Base-by-base conservation (phyloP, 495 filamentous ascomycete species). In the Lichina pygmaea region DNA sequence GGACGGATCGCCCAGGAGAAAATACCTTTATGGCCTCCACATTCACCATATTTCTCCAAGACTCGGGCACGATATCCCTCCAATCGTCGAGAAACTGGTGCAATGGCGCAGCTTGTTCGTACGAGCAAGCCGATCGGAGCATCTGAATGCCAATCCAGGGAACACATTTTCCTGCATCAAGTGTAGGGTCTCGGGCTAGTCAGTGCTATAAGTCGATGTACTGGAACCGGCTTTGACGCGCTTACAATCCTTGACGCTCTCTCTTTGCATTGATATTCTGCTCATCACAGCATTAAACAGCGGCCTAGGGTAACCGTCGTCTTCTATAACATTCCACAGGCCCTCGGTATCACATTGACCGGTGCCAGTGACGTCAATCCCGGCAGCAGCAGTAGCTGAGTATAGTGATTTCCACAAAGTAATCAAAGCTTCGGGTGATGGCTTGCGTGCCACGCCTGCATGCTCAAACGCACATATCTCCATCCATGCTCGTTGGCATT, bases 141-240 rank as follows among this genome's bases (percentile, higher is more conserved):
- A 69, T 58, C 4, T 59, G 64, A 48, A 58, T 60, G 5, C 73
- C 73, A 11, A 71, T 58, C 62, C 67, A 75, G 4, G 43, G 51
- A 3, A 66, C 55, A 43, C 62, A 66, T 30, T 55, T 60, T 7
- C 47, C 44, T 43, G 60, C 63, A 46, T 71, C 62, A 46, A 74
- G 56, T 30, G 17, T 15, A 46, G 8, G 34, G 34, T 2, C 33
- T n/a, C 33, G 10, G 41, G n/a, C 33, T 1, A 8, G 33, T 44
- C n/a, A 15, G 12, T 8, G 8, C 24, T 10, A 55, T 41, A 47
- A 33, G 61, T 63, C 61, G 44, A 67, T 64, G 66, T 50, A 61
- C 62, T 17, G 24, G 24, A 24, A 24, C 24, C 24, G 4, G 2
- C 24, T 24, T 24, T 24, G 24, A 24, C 24, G 24, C 24, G 24